Percentiles rank a stretch among this genome's conserved stretches.
These are phyloP conservation scores for Thielaviopsis ethacetica DNA, from an alignment of 2,329 filamentous ascomycete genomes.

Conservation along the genomic window DNA sequence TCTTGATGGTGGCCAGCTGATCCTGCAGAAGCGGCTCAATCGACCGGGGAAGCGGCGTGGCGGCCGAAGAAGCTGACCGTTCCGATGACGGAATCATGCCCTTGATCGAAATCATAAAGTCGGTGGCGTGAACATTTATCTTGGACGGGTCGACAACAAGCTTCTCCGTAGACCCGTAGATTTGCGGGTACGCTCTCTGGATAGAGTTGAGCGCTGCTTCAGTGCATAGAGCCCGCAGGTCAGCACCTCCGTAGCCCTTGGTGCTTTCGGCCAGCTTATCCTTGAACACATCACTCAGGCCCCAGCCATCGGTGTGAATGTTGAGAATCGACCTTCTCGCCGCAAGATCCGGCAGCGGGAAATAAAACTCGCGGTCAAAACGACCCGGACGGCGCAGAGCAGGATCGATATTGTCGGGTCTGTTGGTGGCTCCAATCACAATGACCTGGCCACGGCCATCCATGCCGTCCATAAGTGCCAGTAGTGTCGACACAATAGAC, in stretches of 20 bases:
- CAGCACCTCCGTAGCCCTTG: conserved; percentile 92
- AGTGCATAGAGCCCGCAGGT: conserved; percentile 83
- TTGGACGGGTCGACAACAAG: conserved; percentile 71
- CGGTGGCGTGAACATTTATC: conserved; percentile 76
- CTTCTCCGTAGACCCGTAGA: conserved; percentile 82
- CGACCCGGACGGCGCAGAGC: conserved; percentile 85
- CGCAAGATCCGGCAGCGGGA: conserved; percentile 70
- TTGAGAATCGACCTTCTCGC: conserved; percentile 76
- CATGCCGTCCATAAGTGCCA: conserved; percentile 95
- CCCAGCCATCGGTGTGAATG: conserved; percentile 92
- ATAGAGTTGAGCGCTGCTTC: conserved; percentile 93
- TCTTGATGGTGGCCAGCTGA: conserved; percentile 54
- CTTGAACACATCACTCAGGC: conserved; percentile 65
- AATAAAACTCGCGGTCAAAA: conserved; percentile 97
- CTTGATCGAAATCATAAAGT: conserved; percentile 95
- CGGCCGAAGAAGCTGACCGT: conserved; percentile 69
- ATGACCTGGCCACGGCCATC: conserved; percentile 96
- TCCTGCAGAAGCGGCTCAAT: conserved; percentile 68
- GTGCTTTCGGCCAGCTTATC: conserved; percentile 70
- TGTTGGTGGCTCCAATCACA: conserved; percentile 95
- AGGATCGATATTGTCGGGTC: conserved; percentile 90
- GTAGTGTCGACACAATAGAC: conserved; percentile 86
- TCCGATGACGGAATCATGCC: conserved; percentile 94
- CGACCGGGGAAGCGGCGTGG: conserved; percentile 59
- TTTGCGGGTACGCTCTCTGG: conserved; percentile 88